Conservation (phyloP, 2,329 filamentous ascomycete species). For the Coniochaeta prunicola region DNA sequence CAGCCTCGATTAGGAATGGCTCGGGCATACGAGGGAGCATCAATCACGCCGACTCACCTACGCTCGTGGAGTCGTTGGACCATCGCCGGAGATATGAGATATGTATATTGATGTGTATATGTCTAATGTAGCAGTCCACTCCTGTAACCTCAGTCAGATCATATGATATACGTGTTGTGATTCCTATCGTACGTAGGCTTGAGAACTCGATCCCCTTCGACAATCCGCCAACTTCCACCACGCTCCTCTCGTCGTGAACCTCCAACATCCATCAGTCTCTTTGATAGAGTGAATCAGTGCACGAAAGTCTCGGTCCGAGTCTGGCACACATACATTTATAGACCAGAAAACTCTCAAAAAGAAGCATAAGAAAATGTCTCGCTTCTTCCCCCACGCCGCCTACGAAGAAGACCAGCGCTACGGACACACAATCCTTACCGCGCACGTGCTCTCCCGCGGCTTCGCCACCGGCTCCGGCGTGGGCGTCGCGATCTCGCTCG, state of each 20-base stretch:
- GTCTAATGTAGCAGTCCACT: neutral
- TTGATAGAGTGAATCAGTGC: no score
- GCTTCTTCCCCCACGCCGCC: conserved; percentile 44
- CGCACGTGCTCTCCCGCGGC: conserved; percentile 51
- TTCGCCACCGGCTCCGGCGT: conserved; percentile 45
- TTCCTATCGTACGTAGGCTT: no score
- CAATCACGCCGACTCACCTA: neutral
- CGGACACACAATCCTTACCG: conserved; percentile 45
- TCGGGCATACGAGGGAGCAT: neutral
- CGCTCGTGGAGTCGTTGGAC: neutral
- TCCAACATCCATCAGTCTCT: no score
- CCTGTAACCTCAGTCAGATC: no score
- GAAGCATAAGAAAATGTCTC: conserved; percentile 45
- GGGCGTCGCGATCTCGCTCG: conserved; percentile 30
- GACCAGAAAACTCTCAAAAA: neutral
- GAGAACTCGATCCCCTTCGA: no score
- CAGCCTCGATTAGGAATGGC: neutral
- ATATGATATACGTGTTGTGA: no score
- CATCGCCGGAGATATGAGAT: neutral
- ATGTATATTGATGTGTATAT: neutral
- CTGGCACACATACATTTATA: neutral
- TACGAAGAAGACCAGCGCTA: conserved; percentile 59
- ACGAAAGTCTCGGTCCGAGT: no score
- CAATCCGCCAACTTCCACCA: no score
- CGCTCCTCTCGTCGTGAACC: no score